Evolutionary conservation across 371 early-diverging fungal species (phyloP), one percentile per base, ranked within the genome.

Genomic region (Racocetra persica): DNA sequence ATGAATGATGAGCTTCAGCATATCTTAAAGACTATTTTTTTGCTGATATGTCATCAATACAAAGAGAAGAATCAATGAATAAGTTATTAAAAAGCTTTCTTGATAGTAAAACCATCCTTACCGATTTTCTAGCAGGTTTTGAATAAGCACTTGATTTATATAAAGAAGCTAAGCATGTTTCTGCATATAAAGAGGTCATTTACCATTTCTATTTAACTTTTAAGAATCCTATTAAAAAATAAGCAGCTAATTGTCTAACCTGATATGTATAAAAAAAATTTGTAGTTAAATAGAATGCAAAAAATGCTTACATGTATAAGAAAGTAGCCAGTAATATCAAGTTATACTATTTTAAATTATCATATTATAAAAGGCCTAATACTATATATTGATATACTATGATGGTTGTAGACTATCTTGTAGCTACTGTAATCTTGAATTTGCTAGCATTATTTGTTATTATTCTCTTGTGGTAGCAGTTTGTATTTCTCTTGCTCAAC

Each of bases 21-120:
- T 63, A 63, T 63, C 63, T 63, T 22, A 63, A 63, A 63, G 63
- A 63, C 63, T 26, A 63, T 63, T 63, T 63, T 22, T 63, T 63
- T 24, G 8, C 63, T 8, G 8, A 63, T 63, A 63, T 63, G 63
- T 22, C 8, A 26, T 63, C 63, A 63, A 26, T 8, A 63, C 63
- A 63, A 63, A 63, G 63, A 24, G 6, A 6, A 24, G 63, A 63
- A 63, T 63, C 63, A 2, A 63, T 63, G 6, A 63, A 63, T 24
- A 63, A 63, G 6, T 8, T 63, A 32, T 5, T 54, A 54, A 54
- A 54, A 32, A 5, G 5, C 63, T 63, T 63, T 63, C 6, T 63
- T 2, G 6, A 24, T 63, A 63, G 32, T 32, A 63, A 63, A 63
- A n/a, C 63, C 6, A 63, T 26, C 3, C 63, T 63, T 63, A 63